Evolutionary conservation across 2,329 filamentous ascomycete genomes (phyloP), one percentile per base, ranked within the genome.

Genomic region (Daldinia eschscholtzii): DNA sequence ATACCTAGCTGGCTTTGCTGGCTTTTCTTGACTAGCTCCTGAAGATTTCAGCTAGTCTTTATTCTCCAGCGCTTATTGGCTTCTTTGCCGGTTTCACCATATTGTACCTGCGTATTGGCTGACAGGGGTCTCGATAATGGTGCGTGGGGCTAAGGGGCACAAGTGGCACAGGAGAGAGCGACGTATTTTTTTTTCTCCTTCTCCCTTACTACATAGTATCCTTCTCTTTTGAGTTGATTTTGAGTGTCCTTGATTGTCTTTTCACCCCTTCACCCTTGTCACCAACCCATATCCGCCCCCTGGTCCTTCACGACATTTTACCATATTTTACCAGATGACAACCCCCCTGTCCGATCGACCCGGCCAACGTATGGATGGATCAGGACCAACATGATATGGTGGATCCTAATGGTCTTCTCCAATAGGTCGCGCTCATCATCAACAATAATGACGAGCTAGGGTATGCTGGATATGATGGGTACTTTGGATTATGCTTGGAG

Each of bases 71-170:
- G 63, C 56, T 64, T 55, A 74, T 77, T 77, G 76, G 76, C 56
- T 41, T 23, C 41, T 52, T 56, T 61, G 55, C 35, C 55, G 67
- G 77, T 78, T 76, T 77, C 76, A 78, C 76, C 65, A 76, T 74
- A 71, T 58, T 67, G 76, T 78, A 77, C 77, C 77, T 78, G 76
- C 77, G 72, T 77, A 65, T 74, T 62, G 39, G 60, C 64, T 46
- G 68, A 66, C 71, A 72, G 70, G 73, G 73, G 66, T 63, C 20
- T 39, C n/a, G 35, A 61, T 60, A 56, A 55, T 62, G 65, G 67
- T 61, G 64, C 53, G 72, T 76, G 74, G 73, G 69, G 64, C 72
- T 74, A 71, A 75, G 75, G 76, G 75, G 76, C 59, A 73, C 64
- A 61, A 65, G 50, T 37, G 35, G 20, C 35, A 41, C 53, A 57